Evolutionary conservation across 2,329 filamentous ascomycete species (phyloP).

Genomic region (Venturia asperata): DNA sequence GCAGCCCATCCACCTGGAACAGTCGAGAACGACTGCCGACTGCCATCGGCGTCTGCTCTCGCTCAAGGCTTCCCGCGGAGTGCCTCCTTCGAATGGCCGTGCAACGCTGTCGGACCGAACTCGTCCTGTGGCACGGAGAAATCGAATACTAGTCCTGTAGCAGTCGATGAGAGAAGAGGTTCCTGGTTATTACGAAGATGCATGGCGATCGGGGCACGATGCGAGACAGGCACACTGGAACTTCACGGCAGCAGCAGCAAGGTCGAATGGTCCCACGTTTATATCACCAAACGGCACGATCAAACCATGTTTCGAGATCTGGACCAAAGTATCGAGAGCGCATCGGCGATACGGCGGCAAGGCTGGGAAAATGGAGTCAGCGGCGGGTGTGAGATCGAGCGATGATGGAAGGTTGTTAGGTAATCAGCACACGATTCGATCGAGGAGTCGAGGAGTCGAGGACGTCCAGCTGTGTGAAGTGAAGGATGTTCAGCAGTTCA

Average conservation of each 20-base stretch:
- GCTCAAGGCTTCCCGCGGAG: neutral
- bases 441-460: too few relatives aligned
- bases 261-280: too few relatives aligned
- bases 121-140: neutral
- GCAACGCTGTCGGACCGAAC: neutral
- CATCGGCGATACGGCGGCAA: slow-evolving; percentile 5
- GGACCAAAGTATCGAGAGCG: neutral
- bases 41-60: neutral
- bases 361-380: neutral
- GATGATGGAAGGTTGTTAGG: neutral
- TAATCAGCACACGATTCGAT: too few relatives aligned
- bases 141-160: too few relatives aligned
- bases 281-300: neutral
- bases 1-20: too few relatives aligned
- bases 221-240: neutral
- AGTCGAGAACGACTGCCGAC: neutral
- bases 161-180: neutral
- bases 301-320: neutral
- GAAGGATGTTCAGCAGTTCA: too few relatives aligned
- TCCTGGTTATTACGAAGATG: neutral
- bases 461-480: too few relatives aligned
- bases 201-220: neutral
- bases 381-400: neutral
- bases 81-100: neutral
- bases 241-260: neutral